A percentile compares a stretch with the other conserved stretches of the same genome.
These are phyloP conservation scores for Beauveria bassiana DNA, from an alignment of 2,329 filamentous ascomycete species.

Conservation along the genomic window DNA sequence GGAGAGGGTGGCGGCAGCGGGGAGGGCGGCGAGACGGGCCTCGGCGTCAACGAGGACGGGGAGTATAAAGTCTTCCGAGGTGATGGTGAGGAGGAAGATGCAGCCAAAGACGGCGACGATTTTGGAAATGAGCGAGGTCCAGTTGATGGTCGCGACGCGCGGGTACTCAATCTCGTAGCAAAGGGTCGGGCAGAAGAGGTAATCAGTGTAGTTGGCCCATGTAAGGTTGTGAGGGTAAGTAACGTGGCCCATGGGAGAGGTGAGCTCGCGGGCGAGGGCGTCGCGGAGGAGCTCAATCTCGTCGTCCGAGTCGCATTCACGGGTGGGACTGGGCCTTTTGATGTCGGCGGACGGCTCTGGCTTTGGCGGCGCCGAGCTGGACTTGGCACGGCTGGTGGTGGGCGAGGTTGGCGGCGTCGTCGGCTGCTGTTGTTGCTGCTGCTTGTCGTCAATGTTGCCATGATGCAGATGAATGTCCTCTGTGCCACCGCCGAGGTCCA, in stretches of 20 bases:
- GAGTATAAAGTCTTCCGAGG: slow-evolving; percentile 90
- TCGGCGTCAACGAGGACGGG: slow-evolving; percentile 74
- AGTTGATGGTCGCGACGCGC: slow-evolving; percentile 65
- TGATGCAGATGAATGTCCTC: slow-evolving; percentile 8
- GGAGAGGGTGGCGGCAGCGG: slow-evolving; percentile 20
- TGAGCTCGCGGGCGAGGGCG: slow-evolving; percentile 83
- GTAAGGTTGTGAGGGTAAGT: slow-evolving; percentile 89
- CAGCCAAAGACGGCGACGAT: slow-evolving; percentile 87
- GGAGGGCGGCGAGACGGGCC: slow-evolving; percentile 35
- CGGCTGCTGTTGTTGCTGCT: not conserved
- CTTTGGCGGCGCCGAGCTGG: slow-evolving; percentile 12
- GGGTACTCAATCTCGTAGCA: slow-evolving; percentile 98
- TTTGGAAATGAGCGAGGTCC: slow-evolving; percentile 77
- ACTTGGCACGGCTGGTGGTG: not conserved
- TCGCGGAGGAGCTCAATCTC: slow-evolving; percentile 67
- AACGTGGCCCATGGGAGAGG: slow-evolving; percentile 79
- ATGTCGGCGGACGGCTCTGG: slow-evolving; percentile 12
- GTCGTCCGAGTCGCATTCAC: slow-evolving; percentile 28
- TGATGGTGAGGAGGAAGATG: slow-evolving; percentile 88
- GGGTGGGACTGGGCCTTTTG: slow-evolving; percentile 2
- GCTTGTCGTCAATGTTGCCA: not conserved
- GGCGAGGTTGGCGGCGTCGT: not conserved
- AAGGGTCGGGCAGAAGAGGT: slow-evolving; percentile 83
- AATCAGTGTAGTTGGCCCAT: slow-evolving; percentile 75
- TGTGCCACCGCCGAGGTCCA: slow-evolving; percentile 8